Evolutionary conservation across 2,329 filamentous ascomycete genomes (phyloP).

Genomic region (Phialophora expanda): DNA sequence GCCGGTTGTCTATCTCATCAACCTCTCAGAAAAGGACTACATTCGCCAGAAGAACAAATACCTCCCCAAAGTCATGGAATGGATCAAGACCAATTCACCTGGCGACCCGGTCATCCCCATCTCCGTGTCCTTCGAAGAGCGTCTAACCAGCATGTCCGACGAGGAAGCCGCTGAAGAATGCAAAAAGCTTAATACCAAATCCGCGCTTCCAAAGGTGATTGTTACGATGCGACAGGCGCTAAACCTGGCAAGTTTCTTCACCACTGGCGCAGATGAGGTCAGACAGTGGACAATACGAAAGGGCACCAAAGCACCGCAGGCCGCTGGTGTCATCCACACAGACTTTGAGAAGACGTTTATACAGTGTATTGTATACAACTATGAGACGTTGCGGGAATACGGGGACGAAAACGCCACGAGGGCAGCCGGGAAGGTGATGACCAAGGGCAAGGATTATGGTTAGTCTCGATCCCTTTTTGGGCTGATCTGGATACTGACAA

Average conservation of each 20-base stretch:
- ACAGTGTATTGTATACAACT: slow-evolving; percentile 95
- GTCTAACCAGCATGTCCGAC: slow-evolving; percentile 77
- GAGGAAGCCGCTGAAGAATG: slow-evolving; percentile 81
- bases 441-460: slow-evolving; percentile 94
- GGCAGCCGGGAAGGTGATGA: slow-evolving; percentile 95
- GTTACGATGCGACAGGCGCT: slow-evolving; percentile 90
- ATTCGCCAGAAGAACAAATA: slow-evolving; percentile 99
- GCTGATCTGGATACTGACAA: background rate
- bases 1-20: slow-evolving; percentile 95
- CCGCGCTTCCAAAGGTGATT: slow-evolving; percentile 88
- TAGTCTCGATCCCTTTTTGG: slow-evolving; percentile 58
- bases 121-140: slow-evolving; percentile 91
- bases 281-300: slow-evolving; percentile 97
- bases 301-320: slow-evolving; percentile 95
- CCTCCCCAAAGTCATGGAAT: slow-evolving; percentile 88
- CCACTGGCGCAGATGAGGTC: slow-evolving; percentile 91
- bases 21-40: slow-evolving; percentile 95
- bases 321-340: slow-evolving; percentile 95
- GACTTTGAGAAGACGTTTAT: slow-evolving; percentile 99
- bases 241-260: slow-evolving; percentile 95
- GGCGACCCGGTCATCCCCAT: slow-evolving; percentile 93
- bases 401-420: slow-evolving; percentile 89
- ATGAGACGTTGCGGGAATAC: slow-evolving; percentile 75
- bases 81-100: slow-evolving; percentile 87
- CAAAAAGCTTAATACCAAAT: slow-evolving; percentile 85